phyloP scores from a whole-genome alignment of 176 grass and related monocot species.

The Rhipidocladum racemiflorum region DNA sequence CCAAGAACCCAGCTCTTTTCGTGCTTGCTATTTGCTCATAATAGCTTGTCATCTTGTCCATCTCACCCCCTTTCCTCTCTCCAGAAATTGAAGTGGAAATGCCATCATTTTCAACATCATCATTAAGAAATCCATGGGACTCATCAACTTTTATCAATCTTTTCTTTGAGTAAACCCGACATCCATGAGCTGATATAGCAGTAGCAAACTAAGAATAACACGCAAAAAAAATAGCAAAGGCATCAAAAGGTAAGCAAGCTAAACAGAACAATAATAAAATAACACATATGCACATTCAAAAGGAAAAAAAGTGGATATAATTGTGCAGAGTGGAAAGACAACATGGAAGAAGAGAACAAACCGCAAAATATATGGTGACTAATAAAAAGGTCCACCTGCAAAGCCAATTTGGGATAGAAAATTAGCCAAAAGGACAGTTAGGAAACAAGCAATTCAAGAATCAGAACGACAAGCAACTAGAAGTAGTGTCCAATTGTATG shows the following conservation, averaged over 20 bases:
- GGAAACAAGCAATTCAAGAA: slow-evolving; percentile 15
- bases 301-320: background rate
- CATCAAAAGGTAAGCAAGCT: background rate
- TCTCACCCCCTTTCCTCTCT: slow-evolving; percentile 27
- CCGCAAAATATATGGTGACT: slow-evolving; percentile 68
- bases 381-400: slow-evolving; percentile 80
- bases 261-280: background rate
- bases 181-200: slow-evolving; percentile 64
- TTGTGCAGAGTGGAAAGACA: background rate
- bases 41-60: slow-evolving; percentile 30
- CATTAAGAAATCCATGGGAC: slow-evolving; percentile 43
- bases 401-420: slow-evolving; percentile 20
- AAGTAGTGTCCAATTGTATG: background rate
- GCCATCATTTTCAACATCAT: slow-evolving; percentile 42
- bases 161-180: slow-evolving; percentile 60
- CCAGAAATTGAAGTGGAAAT: slow-evolving; percentile 30
- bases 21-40: slow-evolving; percentile 51
- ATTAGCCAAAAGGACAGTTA: slow-evolving; percentile 1
- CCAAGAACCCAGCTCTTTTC: slow-evolving; percentile 64
- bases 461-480: background rate
- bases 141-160: slow-evolving; percentile 39
- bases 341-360: slow-evolving; percentile 30
- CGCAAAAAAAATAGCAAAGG: background rate
- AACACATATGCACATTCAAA: background rate
- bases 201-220: slow-evolving; percentile 52